Conservation (phyloP, 1,139 yeast genomes). For the Pneumocystis jirovecii region DNA sequence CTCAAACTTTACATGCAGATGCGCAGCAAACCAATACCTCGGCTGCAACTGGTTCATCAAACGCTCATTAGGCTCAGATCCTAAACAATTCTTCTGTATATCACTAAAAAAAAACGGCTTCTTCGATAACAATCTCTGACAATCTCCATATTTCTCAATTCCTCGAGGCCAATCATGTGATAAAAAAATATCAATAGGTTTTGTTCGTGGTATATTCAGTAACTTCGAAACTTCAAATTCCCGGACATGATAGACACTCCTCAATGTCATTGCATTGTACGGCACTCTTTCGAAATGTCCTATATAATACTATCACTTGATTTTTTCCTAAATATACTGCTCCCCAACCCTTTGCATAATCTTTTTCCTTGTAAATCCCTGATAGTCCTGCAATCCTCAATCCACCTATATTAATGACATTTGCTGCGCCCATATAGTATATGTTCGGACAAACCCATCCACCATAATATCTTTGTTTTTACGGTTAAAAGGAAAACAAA, state of each 20-base stretch:
- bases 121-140: conserved; percentile 30
- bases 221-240: conserved; percentile 48
- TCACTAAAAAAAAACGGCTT: conserved; percentile 63
- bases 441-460: conserved; percentile 93
- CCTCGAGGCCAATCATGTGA: conserved; percentile 96
- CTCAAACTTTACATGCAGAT: conserved; percentile 60
- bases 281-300: conserved; percentile 36
- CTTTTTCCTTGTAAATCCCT: conserved; percentile 48
- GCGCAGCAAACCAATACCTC: conserved; percentile 72
- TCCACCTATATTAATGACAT: conserved; percentile 60
- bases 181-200: conserved; percentile 39
- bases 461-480: conserved; percentile 39
- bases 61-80: conserved; percentile 56
- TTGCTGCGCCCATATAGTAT: conserved; percentile 72
- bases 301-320: conserved; percentile 9
- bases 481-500: not conserved
- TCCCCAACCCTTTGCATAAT: conserved; percentile 12
- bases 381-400: conserved; percentile 66
- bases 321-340: too few species aligned
- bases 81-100: conserved; percentile 44
- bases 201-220: conserved; percentile 23
- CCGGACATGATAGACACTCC: conserved; percentile 63
- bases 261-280: conserved; percentile 30
- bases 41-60: conserved; percentile 48
- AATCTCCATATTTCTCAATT: conserved; percentile 51